phyloP scores from a whole-genome alignment of 1,139 yeast species.

The Lodderomyces jiufengensis region DNA sequence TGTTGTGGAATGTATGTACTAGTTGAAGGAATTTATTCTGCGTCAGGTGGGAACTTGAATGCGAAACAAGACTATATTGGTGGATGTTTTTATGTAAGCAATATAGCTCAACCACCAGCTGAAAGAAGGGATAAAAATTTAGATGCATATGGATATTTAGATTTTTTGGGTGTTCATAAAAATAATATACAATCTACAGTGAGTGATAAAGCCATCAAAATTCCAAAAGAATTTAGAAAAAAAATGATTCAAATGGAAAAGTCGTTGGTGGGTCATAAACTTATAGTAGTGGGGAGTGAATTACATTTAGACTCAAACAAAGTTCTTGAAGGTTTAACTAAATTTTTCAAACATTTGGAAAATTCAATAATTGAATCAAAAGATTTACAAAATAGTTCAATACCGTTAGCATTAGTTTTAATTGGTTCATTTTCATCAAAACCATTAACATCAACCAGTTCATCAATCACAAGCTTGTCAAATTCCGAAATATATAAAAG shows the following conservation, averaged over 20 bases:
- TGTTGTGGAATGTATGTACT: conserved; percentile 77
- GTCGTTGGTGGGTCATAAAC: conserved; percentile 50
- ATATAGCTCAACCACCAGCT: conserved; percentile 84
- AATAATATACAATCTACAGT: conserved; percentile 29
- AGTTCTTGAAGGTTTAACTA: conserved; percentile 58
- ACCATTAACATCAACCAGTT: conserved; percentile 52
- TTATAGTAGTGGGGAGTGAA: conserved; percentile 73
- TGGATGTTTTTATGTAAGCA: conserved; percentile 65
- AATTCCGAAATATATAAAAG: conserved; percentile 61
- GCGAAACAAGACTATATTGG: conserved; percentile 31
- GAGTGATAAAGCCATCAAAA: conserved; percentile 34
- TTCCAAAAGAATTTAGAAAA: conserved; percentile 57
- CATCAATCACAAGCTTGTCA: conserved; percentile 39
- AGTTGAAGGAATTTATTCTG: conserved; percentile 81
- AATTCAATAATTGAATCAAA: conserved; percentile 29
- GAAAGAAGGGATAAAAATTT: conserved; percentile 66
- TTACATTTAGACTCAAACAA: conserved; percentile 59
- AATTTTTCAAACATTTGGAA: conserved; percentile 51
- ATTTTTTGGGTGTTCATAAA: conserved; percentile 66
- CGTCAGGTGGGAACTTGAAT: conserved; percentile 45
- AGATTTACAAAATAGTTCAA: conserved; percentile 20
- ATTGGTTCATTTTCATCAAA: conserved; percentile 61
- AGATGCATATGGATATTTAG: conserved; percentile 75
- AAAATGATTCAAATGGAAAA: conserved; percentile 56
- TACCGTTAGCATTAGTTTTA: conserved; percentile 52